A percentile compares a stretch with the other conserved stretches of the same genome.
Conservation (phyloP, 208 protist species). For the Histomonas meleagridis region DNA sequence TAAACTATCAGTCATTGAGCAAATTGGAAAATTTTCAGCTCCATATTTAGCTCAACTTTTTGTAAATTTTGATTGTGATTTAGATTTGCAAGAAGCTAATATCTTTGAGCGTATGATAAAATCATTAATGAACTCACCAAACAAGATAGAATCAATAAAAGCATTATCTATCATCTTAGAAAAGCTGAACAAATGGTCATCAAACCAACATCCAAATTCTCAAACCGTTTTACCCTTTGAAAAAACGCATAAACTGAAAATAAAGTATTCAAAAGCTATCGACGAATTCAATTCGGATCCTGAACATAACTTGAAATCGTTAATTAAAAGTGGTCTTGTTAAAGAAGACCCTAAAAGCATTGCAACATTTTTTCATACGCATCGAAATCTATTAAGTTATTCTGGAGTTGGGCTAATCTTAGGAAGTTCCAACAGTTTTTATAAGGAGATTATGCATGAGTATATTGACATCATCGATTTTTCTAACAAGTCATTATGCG, state of each 20-base stretch:
- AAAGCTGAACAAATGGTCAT: not conserved
- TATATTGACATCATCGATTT: constrained; percentile 1
- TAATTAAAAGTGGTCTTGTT: not conserved
- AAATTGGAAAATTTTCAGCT: not conserved
- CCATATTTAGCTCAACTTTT: not conserved
- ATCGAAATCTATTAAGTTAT: not conserved
- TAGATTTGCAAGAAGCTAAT: not conserved
- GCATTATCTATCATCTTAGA: not conserved
- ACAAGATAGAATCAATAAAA: not conserved
- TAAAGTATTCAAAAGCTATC: not conserved
- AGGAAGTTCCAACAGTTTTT: not conserved
- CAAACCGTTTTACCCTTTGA: not conserved
- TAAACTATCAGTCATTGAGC: not conserved
- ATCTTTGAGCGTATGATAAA: not conserved
- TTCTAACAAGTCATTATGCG: not conserved
- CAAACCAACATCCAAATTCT: not conserved
- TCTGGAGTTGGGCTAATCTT: not conserved
- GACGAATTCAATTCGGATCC: not conserved
- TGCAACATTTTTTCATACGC: not conserved
- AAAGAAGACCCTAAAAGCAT: not conserved
- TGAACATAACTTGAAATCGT: not conserved
- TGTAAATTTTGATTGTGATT: not conserved
- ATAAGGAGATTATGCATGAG: not conserved
- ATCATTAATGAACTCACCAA: not conserved
- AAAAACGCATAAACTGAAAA: not conserved